These are phyloP conservation scores for Diaporthe sp. DNA, from an alignment of 2,329 filamentous ascomycete genomes.

Conservation along the genomic window DNA sequence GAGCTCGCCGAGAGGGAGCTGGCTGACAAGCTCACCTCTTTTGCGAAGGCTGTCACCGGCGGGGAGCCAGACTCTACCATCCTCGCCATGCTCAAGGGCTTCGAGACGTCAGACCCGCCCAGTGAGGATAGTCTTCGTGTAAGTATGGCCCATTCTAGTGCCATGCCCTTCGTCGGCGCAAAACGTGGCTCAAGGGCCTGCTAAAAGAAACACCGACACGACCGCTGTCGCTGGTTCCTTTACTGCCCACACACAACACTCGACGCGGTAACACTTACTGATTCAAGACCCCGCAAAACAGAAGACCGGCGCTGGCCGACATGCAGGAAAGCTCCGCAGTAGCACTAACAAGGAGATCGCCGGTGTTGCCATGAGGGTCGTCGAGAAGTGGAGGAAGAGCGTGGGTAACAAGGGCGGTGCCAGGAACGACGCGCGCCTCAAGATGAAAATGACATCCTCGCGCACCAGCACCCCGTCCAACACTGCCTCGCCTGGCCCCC, in stretches of 20 bases:
- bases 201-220: not conserved
- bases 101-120: conserved; percentile 84
- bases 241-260: not conserved
- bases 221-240: not conserved
- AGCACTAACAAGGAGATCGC: conserved; percentile 86
- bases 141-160: conserved; percentile 49
- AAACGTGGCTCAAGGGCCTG: not conserved
- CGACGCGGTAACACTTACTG: not conserved
- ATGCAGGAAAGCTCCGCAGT: conserved; percentile 83
- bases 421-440: conserved; percentile 39
- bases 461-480: conserved; percentile 62
- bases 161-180: not conserved
- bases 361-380: conserved; percentile 82
- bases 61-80: conserved; percentile 79
- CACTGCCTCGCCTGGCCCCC: conserved; percentile 63
- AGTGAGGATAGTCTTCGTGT: conserved; percentile 91
- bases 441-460: conserved; percentile 51
- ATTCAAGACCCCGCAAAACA: conserved; percentile 46
- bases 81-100: conserved; percentile 78
- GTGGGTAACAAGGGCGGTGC: conserved; percentile 72
- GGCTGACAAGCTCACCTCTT: conserved; percentile 82
- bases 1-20: conserved; percentile 76
- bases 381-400: conserved; percentile 87
- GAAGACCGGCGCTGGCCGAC: conserved; percentile 91
- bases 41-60: conserved; percentile 62